Evolutionary conservation across 345 rosid species (phyloP), one percentile per base, ranked within the genome.

Genomic region (Cardamine occulta): DNA sequence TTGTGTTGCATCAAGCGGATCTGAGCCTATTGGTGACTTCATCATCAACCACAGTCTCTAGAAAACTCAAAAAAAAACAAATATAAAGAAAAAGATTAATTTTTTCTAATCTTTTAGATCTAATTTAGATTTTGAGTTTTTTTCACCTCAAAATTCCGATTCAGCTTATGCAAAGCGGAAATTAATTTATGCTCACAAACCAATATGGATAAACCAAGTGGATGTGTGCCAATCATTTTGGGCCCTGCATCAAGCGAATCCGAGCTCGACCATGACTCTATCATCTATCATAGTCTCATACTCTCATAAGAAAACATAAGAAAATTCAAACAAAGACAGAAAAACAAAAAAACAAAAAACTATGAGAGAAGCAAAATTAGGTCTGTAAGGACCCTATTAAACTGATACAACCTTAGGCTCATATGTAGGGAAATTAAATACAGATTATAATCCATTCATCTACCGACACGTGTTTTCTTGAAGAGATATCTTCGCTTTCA

Each of bases 221-320:
- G 80, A 7, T 73, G 64, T 77, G 59, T 44, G 24, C 51, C 52
- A 79, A 84, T 79, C 73, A 79, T 93, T 84, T 90, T 97, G 97
- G 97, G 98, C 89, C 93, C 96, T 93, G 96, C 98, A 93, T 97
- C 97, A 93, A 93, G 98, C 97, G 96, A 93, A 85, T 89, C 84
- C 84, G 97, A 91, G 87, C 79, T 89, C 88, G 90, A 84, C 87
- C 83, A 88, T 82, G 74, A 88, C 79, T 52, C 40, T 52, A 19
- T 39, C 52, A 56, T 28, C 10, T 29, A 29, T 26, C 24, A 45
- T 12, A 31, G 6, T 0, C 67, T 45, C 40, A 29, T 29, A 29
- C 0, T 28, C 15, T 35, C 35, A 26, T 26, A 26, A 3, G 28
- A 26, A 26, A 26, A 26, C 23, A n/a, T 42, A 32, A 34, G 1